A percentile compares a stretch with the other conserved stretches of the same genome.
These are phyloP conservation scores for Viola pubescens DNA, from an alignment of 441 rosid genomes.

Conservation along the genomic window DNA sequence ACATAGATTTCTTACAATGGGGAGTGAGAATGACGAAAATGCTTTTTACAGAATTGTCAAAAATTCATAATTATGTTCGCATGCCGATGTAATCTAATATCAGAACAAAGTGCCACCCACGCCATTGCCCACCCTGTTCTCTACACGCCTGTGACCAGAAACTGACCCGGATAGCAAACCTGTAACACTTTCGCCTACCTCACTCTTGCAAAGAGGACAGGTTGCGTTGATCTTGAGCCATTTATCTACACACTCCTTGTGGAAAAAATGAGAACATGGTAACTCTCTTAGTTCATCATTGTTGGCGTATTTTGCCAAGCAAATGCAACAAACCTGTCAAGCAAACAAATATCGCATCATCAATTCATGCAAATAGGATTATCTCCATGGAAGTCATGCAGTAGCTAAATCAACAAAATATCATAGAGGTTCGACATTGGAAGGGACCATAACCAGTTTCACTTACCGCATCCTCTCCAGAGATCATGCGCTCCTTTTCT, in stretches of 20 bases:
- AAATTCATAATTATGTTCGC: constrained; percentile 1
- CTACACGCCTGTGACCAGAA: constrained; percentile 24
- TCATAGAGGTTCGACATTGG: neutral
- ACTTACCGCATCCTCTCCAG: constrained; percentile 95
- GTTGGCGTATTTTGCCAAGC: constrained; percentile 84
- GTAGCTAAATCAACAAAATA: neutral
- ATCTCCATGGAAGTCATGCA: neutral
- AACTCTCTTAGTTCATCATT: constrained; percentile 88
- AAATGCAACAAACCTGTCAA: constrained; percentile 86
- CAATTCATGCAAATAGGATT: neutral
- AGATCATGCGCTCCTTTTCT: constrained; percentile 66
- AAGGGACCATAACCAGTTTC: constrained; percentile 4
- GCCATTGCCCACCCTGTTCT: constrained; percentile 30
- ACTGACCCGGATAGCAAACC: constrained; percentile 37
- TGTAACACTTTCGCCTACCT: constrained; percentile 57
- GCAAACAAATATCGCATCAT: neutral
- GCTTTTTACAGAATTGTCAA: constrained; percentile 16
- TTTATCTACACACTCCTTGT: constrained; percentile 91
- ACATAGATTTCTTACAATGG: constrained; percentile 10
- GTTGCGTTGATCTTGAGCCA: constrained; percentile 93
- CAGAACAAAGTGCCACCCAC: constrained; percentile 25
- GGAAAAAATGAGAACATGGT: constrained; percentile 81
- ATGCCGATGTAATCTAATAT: constrained; percentile 8
- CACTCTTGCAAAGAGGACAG: constrained; percentile 92
- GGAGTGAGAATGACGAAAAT: neutral